These are phyloP conservation scores for Fusarium zealandicum DNA, from an alignment of 2,329 filamentous ascomycete genomes.

Conservation along the genomic window DNA sequence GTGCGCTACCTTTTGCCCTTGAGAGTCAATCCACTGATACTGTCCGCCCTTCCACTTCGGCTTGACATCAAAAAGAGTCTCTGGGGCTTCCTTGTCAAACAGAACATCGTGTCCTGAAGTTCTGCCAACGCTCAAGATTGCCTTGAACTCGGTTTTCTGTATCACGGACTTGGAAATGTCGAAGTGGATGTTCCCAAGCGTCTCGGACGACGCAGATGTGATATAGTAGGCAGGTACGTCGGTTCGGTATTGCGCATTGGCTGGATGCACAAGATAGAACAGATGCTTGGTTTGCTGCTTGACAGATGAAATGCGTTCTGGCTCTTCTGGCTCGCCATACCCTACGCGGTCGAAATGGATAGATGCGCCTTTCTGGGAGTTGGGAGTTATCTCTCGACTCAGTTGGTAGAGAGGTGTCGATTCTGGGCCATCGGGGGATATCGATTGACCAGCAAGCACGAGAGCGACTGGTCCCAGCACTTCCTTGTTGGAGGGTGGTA, in stretches of 20 bases:
- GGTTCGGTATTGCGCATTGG: neutral
- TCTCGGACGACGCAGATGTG: slow-evolving; percentile 14
- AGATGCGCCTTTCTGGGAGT: slow-evolving; percentile 8
- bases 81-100: slow-evolving; percentile 4
- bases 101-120: slow-evolving; percentile 8
- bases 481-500: neutral
- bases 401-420: slow-evolving; percentile 20
- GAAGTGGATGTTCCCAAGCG: slow-evolving; percentile 19
- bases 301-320: neutral
- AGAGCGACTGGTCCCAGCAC: neutral
- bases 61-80: slow-evolving; percentile 12
- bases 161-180: neutral
- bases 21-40: slow-evolving; percentile 18
- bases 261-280: slow-evolving; percentile 23
- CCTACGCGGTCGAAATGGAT: slow-evolving; percentile 22
- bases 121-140: slow-evolving; percentile 10
- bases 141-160: neutral
- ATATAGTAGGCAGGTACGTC: slow-evolving; percentile 17
- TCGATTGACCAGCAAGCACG: slow-evolving; percentile 12
- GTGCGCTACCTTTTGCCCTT: neutral
- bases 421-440: neutral
- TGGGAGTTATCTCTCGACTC: slow-evolving; percentile 5
- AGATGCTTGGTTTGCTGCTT: slow-evolving; percentile 3
- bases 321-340: neutral
- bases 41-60: slow-evolving; percentile 3